phyloP scores from a whole-genome alignment of 2,329 filamentous ascomycete genomes.

The Periglandula ipomoeae region DNA sequence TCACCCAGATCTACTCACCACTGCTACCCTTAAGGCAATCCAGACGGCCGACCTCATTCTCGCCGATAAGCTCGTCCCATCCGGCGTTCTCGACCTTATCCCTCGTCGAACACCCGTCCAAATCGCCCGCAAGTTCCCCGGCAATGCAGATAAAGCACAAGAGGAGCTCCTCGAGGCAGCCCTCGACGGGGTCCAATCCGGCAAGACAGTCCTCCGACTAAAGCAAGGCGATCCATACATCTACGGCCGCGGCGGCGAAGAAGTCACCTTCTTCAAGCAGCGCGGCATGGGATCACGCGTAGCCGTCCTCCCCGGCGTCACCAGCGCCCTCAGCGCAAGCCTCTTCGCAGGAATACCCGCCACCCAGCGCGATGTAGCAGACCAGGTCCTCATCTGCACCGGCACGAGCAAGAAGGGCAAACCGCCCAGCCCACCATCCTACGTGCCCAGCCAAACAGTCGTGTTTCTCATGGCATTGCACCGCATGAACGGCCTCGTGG shows the following conservation, averaged over 20 bases:
- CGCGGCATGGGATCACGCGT: slow-evolving; percentile 57
- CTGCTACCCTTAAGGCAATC: slow-evolving; percentile 70
- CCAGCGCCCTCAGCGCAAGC: slow-evolving; percentile 76
- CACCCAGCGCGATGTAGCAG: slow-evolving; percentile 81
- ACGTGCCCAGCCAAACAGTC: slow-evolving; percentile 66
- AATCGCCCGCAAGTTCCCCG: slow-evolving; percentile 95
- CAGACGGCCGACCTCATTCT: slow-evolving; percentile 67
- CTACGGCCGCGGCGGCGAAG: slow-evolving; percentile 90
- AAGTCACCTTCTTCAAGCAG: slow-evolving; percentile 72
- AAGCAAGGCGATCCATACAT: slow-evolving; percentile 98
- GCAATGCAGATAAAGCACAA: slow-evolving; percentile 89
- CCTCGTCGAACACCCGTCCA: slow-evolving; percentile 81
- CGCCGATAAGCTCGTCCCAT: slow-evolving; percentile 78
- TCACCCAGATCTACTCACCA: slow-evolving; percentile 83
- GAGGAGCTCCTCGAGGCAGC: slow-evolving; percentile 78
- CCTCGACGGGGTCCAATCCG: slow-evolving; percentile 52
- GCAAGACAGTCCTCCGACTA: slow-evolving; percentile 74
- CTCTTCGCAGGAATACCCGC: slow-evolving; percentile 81
- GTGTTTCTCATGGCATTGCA: slow-evolving; percentile 96
- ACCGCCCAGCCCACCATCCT: slow-evolving; percentile 72
- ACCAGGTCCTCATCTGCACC: slow-evolving; percentile 93
- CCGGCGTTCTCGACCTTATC: slow-evolving; percentile 78
- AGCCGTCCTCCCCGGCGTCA: slow-evolving; percentile 79
- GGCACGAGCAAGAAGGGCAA: slow-evolving; percentile 88
- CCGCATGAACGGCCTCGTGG: slow-evolving; percentile 64